Percentiles rank a stretch among this genome's conserved stretches.
Evolutionary conservation across 768 basidiomycete genomes (phyloP).

Genomic region (Neoboletus brunneissimus): DNA sequence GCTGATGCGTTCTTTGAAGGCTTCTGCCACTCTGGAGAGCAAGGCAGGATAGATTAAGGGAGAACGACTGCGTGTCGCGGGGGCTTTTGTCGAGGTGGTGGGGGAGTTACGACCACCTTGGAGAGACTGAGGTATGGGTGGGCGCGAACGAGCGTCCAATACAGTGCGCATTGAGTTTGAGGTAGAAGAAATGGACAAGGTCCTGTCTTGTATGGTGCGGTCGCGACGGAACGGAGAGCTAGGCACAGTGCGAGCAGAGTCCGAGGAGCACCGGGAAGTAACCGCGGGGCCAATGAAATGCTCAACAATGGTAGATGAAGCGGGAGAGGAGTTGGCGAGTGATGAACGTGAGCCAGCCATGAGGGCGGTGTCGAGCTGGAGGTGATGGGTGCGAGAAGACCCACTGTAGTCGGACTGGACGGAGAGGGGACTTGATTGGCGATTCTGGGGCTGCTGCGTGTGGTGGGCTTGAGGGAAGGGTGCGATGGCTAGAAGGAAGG

Average conservation of each 20-base stretch:
- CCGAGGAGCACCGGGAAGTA: conserved; percentile 59
- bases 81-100: conserved; percentile 35
- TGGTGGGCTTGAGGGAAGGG: conserved; percentile 24
- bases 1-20: conserved; percentile 80
- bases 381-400: conserved; percentile 43
- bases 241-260: conserved; percentile 64
- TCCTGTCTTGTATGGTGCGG: conserved; percentile 61
- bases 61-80: conserved; percentile 44
- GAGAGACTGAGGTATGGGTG: conserved; percentile 31
- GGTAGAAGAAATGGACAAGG: conserved; percentile 75
- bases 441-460: conserved; percentile 26
- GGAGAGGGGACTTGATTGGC: conserved; percentile 38
- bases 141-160: conserved; percentile 37
- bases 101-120: conserved; percentile 42
- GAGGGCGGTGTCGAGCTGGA: conserved; percentile 57
- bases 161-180: conserved; percentile 48
- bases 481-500: conserved; percentile 25
- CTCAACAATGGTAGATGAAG: conserved; percentile 41
- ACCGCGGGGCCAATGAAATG: conserved; percentile 20
- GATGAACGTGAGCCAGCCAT: conserved; percentile 43
- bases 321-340: conserved; percentile 42
- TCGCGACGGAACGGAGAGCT: conserved; percentile 53
- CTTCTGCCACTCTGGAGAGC: conserved; percentile 90
- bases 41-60: conserved; percentile 94
- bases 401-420: conserved; percentile 38